These are phyloP conservation scores for Myriosclerotinia scirpicola DNA, from an alignment of 2,329 filamentous ascomycete species.

Conservation along the genomic window DNA sequence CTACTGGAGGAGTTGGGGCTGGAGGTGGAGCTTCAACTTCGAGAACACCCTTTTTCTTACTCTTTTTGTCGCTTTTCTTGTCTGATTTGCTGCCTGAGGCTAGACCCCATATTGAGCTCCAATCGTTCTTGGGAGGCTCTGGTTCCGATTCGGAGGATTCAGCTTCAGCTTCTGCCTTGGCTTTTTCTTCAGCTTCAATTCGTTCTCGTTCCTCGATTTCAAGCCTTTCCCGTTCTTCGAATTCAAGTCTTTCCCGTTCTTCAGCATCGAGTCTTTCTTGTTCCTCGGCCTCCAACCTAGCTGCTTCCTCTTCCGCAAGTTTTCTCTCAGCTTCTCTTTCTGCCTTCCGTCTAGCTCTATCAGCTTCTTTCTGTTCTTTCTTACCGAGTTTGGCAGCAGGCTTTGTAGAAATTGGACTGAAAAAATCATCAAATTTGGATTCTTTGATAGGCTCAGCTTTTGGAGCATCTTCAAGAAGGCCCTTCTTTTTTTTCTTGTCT, in stretches of 20 bases:
- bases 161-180: conserved; percentile 6
- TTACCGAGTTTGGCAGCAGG: conserved; percentile 45
- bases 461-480: conserved; percentile 46
- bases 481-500: conserved; percentile 53
- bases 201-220: background rate
- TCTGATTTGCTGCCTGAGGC: conserved; percentile 46
- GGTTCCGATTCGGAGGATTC: conserved; percentile 24
- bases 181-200: conserved; percentile 36
- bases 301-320: conserved; percentile 45
- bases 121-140: conserved; percentile 22
- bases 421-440: conserved; percentile 45
- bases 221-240: background rate
- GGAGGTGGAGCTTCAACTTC: conserved; percentile 48
- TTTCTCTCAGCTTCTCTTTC: conserved; percentile 47
- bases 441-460: conserved; percentile 50
- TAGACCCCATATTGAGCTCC: conserved; percentile 38
- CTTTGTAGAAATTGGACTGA: conserved; percentile 37
- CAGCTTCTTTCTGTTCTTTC: conserved; percentile 52
- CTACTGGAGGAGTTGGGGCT: conserved; percentile 50
- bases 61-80: conserved; percentile 38
- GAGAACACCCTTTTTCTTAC: conserved; percentile 43
- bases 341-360: conserved; percentile 49
- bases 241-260: background rate
- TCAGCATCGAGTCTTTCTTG: conserved; percentile 30
- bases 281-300: conserved; percentile 40